Base-by-base conservation (phyloP, 371 early-diverging fungal species). In the Saksenaea vasiformis region DNA sequence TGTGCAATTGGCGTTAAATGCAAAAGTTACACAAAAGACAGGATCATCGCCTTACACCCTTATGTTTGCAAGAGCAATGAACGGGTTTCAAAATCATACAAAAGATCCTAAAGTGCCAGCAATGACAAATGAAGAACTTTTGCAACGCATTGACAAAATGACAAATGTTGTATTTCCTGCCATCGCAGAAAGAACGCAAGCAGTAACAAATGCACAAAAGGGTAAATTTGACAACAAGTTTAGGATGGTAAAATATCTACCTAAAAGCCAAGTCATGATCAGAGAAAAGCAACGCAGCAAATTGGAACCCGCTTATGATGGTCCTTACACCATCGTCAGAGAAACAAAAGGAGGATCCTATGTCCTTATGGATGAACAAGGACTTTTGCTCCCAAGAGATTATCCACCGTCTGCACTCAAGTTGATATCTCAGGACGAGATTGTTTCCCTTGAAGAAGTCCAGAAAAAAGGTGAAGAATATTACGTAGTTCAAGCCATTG, bases 51-150 rank as follows among this genome's bases (percentile, higher is more conserved):
- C 64, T 24, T 67, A 61, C 53, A 9, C 34, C 3, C 26, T 61
- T 0, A 65, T 72, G 61, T 72, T 72, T 34, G 63, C 68, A 8
- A 47, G 65, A 26, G 13, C 19, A 3, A 26, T 57, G 58, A 65
- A 71, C 41, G 56, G 44, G 4, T 64, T 67, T 13, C 10, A 55
- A 19, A 58, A 69, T 24, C 58, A 61, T 14, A 27, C 43, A 7
- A 0, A 47, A 22, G 22, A n/a, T 15, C 2, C 2, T 0, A 15
- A 37, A 47, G 4, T 58, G 3, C 17, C 13, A 26, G 55, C 61
- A 11, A 38, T 41, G 27, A 26, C 3, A 0, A 0, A 54, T 3
- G n/a, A 53, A 24, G 41, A 38, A 31, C 5, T 54, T 17, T 3
- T 43, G 17, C 13, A 61, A 37, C 14, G 62, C 10, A 34, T 58